Base-by-base conservation (phyloP, 345 rosid genomes). In the Alliaria petiolata region DNA sequence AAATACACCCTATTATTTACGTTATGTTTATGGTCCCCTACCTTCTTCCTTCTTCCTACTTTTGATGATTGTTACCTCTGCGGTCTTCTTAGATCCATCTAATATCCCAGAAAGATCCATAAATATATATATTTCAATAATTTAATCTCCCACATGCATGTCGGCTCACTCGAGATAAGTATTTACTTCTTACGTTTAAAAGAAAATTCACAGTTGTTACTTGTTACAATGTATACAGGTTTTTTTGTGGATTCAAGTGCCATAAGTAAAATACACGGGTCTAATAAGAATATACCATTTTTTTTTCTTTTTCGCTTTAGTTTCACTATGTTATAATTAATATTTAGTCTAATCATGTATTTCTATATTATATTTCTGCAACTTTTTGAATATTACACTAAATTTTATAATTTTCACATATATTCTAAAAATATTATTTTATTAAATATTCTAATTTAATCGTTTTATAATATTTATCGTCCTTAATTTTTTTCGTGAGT, bases 21-120 rank as follows among this genome's bases (percentile, higher is more conserved):
- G 7, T 53, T 40, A 22, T 43, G 46, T 52, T 33, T 40, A 42
- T 43, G 56, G 76, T 52, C 63, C 63, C 62, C 62, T 52, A 31
- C 54, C 54, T 19, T 70, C 33, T 28, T 30, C 20, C 3, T 57
- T 28, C 22, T 62, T 35, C 36, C n/a, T 69, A 35, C 50, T 59
- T 62, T 71, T 71, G 15, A 62, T 62, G 44, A 71, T 17, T 40
- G 63, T 53, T 62, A 40, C 45, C 19, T 62, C 28, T 62, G n/a
- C 30, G 10, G 55, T 71, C 46, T 53, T 62, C 22, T 26, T 49
- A 35, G 22, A 34, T 25, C 45, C 43, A 9, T 42, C 10, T 43
- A 34, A 34, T 33, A 49, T 42, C 33, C 10, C 59, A 30, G 11
- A 30, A 52, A 52, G 0, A n/a, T 65, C n/a, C 22, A 62, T n/a